A percentile compares a stretch with the other conserved stretches of the same genome.
Evolutionary conservation across 2,329 filamentous ascomycete genomes (phyloP).

Genomic region (Botrytis fragariae): DNA sequence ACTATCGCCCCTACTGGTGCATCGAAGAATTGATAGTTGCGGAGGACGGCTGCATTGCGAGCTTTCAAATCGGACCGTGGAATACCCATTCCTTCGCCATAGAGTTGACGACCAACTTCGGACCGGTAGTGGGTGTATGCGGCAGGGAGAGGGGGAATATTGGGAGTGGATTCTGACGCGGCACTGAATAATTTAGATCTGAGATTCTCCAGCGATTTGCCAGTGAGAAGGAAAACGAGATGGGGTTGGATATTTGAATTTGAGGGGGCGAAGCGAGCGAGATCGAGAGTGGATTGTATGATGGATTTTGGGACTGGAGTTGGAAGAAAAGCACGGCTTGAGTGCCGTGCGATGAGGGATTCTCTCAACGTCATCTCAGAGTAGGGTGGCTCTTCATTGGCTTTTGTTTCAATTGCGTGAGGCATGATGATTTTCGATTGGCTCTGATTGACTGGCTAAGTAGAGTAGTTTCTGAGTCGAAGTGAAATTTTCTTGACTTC

Average conservation of each 20-base stretch:
- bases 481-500: neutral
- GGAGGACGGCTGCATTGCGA: conserved; percentile 8
- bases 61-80: neutral
- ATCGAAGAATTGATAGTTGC: conserved; percentile 11
- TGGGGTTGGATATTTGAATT: conserved; percentile 19
- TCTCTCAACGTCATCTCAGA: conserved; percentile 8
- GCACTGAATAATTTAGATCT: neutral
- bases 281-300: conserved; percentile 14
- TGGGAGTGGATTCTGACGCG: conserved; percentile 6
- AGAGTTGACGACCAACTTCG: conserved; percentile 8
- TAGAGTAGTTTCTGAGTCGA: neutral
- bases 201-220: conserved; percentile 1
- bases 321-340: conserved; percentile 9
- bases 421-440: neutral
- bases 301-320: conserved; percentile 11
- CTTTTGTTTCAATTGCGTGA: neutral
- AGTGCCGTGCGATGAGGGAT: conserved; percentile 9
- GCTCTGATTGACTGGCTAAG: neutral
- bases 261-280: conserved; percentile 16
- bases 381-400: neutral
- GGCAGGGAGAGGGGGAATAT: neutral
- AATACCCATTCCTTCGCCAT: conserved; percentile 9
- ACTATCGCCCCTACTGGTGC: conserved; percentile 4
- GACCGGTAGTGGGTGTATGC: conserved; percentile 14
- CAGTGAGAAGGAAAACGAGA: neutral